Evolutionary conservation across 2,329 filamentous ascomycete genomes (phyloP), one percentile per base, ranked within the genome.

Genomic region (Botryotinia calthae): DNA sequence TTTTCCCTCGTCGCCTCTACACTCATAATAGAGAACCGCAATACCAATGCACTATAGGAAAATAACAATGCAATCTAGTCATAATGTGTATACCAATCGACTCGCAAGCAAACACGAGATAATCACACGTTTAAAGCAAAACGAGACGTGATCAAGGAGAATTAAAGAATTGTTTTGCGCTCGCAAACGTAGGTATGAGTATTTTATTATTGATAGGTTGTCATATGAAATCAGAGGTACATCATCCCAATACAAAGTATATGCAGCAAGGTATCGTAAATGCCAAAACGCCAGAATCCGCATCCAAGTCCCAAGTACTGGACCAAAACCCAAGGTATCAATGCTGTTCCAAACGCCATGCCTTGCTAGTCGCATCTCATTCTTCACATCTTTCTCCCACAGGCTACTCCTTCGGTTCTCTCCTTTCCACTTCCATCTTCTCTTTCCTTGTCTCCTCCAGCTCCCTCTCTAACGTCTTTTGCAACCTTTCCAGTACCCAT

Each of bases 401-500:
- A 25, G 5, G 6, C 28, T 40, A 42, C 58, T 68, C 14, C 44
- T 65, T 22, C 34, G 18, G 16, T 40, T 16, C 3, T 58, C 66
- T 20, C 71, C 48, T 22, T 64, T 68, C 44, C 42, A 54, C 51
- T 76, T 7, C 77, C 28, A 73, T 20, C n/a, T 78, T 76, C 62
- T 79, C 76, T 63, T 72, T 76, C 51, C 74, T 75, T 14, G 76
- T 61, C 3, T 16, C 67, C 44, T 77, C 76, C 64, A 80, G 73
- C 69, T 79, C 78, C 63, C 74, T 75, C 68, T 87, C 85, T 54
- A 95, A 82, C 73, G 83, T 86, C 69, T 84, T 84, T 74, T 87
- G 86, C 69, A 94, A 80, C 74, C 87, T 85, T 74, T 93, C 89
- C 58, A 94, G 80, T 51, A 94, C 88, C 92, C 92, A 94, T 79